Evolutionary conservation across 257 asterid species (phyloP).

Genomic region (Gentiana straminea): DNA sequence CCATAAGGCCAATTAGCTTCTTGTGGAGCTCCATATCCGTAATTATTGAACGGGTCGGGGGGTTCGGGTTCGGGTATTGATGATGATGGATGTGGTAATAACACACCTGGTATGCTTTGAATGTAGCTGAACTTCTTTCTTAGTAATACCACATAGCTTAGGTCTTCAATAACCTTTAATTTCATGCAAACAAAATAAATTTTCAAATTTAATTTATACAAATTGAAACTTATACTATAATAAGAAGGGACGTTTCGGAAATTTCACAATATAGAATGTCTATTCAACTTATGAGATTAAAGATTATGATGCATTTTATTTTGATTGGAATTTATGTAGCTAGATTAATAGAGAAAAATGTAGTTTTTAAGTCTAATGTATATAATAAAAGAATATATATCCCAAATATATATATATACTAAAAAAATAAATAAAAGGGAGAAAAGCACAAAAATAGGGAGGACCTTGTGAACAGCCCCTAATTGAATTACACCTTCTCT

Average conservation of each 20-base stretch:
- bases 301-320: no score
- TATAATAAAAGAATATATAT: no score
- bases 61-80: conserved; percentile 10
- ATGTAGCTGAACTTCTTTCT: conserved; percentile 87
- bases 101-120: conserved; percentile 93
- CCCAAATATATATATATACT: no score
- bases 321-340: no score
- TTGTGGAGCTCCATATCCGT: conserved; percentile 13
- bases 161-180: conserved; percentile 71
- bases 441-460: background rate
- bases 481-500: conserved; percentile 96
- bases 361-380: no score
- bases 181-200: background rate
- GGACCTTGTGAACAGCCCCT: conserved; percentile 89
- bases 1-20: conserved; percentile 41
- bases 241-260: no score
- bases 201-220: no score
- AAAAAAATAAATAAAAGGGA: background rate
- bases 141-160: conserved; percentile 81
- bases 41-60: conserved; percentile 42
- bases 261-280: no score
- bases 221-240: no score
- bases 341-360: no score
- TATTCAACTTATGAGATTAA: no score
- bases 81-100: conserved; percentile 91